Evolutionary conservation across 345 rosid genomes (phyloP).

Genomic region (Clausena lansium): DNA sequence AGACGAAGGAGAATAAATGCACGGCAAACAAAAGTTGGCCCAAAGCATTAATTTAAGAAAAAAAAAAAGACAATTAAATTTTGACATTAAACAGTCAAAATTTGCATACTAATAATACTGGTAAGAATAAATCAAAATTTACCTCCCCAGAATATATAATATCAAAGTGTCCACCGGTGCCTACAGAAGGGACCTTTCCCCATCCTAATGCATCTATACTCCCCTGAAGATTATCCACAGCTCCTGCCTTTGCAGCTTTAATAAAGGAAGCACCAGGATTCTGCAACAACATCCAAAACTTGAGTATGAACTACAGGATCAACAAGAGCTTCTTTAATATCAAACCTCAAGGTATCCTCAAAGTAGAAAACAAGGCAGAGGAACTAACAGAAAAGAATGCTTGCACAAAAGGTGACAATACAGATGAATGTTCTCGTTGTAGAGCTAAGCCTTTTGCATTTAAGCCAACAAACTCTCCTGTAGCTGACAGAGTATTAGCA

Average conservation of each 20-base stretch:
- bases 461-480: slow-evolving; percentile 90
- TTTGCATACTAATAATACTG: background rate
- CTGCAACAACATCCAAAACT: slow-evolving; percentile 37
- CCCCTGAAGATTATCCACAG: slow-evolving; percentile 68
- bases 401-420: slow-evolving; percentile 73
- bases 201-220: slow-evolving; percentile 79
- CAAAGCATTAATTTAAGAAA: background rate
- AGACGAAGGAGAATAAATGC: background rate
- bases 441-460: slow-evolving; percentile 65
- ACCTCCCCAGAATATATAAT: slow-evolving; percentile 66
- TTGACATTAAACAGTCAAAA: background rate
- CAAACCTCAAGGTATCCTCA: background rate
- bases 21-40: background rate
- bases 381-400: slow-evolving; percentile 87
- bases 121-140: slow-evolving; percentile 19
- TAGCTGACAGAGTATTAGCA: slow-evolving; percentile 65
- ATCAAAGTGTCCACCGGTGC: slow-evolving; percentile 80
- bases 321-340: background rate
- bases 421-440: slow-evolving; percentile 62
- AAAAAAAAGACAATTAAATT: background rate
- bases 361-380: background rate
- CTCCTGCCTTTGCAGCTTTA: slow-evolving; percentile 82
- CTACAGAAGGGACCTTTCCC: slow-evolving; percentile 73
- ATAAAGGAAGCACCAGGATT: slow-evolving; percentile 76
- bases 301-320: slow-evolving; percentile 2